Evolutionary conservation across 768 basidiomycete genomes (phyloP).

Genomic region (Suillus ampliporus): DNA sequence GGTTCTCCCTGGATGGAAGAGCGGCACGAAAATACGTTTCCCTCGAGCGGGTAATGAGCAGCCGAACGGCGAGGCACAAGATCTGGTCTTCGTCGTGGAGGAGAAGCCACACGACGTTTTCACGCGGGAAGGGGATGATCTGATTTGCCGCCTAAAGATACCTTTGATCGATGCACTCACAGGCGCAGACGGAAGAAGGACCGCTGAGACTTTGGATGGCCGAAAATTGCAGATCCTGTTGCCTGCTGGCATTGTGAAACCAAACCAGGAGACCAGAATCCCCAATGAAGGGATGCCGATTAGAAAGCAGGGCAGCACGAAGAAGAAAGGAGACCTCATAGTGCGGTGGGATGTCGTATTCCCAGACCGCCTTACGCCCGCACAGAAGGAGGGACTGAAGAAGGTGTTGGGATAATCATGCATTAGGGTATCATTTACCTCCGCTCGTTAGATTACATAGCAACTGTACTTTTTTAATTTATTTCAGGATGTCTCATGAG

Average conservation of each 20-base stretch:
- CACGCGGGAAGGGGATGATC: slow-evolving; percentile 81
- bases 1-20: slow-evolving; percentile 92
- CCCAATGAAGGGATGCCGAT: slow-evolving; percentile 91
- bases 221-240: slow-evolving; percentile 70
- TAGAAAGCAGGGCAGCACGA: slow-evolving; percentile 72
- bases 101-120: slow-evolving; percentile 88
- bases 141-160: slow-evolving; percentile 63
- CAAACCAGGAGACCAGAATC: slow-evolving; percentile 73
- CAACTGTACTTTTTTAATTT: slow-evolving; percentile 16
- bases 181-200: slow-evolving; percentile 56
- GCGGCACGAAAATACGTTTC: slow-evolving; percentile 93
- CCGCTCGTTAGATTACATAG: slow-evolving; percentile 11
- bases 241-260: slow-evolving; percentile 74
- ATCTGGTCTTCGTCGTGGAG: slow-evolving; percentile 97
- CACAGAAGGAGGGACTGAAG: slow-evolving; percentile 82
- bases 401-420: slow-evolving; percentile 58
- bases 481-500: background rate
- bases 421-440: background rate
- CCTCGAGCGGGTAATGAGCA: slow-evolving; percentile 86
- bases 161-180: slow-evolving; percentile 85
- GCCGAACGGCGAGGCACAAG: slow-evolving; percentile 70
- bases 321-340: slow-evolving; percentile 83
- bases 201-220: slow-evolving; percentile 80
- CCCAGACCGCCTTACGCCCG: slow-evolving; percentile 73
- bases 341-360: slow-evolving; percentile 86